These are phyloP conservation scores for Antrodiella citrinella DNA, from an alignment of 768 basidiomycete genomes.

Conservation along the genomic window DNA sequence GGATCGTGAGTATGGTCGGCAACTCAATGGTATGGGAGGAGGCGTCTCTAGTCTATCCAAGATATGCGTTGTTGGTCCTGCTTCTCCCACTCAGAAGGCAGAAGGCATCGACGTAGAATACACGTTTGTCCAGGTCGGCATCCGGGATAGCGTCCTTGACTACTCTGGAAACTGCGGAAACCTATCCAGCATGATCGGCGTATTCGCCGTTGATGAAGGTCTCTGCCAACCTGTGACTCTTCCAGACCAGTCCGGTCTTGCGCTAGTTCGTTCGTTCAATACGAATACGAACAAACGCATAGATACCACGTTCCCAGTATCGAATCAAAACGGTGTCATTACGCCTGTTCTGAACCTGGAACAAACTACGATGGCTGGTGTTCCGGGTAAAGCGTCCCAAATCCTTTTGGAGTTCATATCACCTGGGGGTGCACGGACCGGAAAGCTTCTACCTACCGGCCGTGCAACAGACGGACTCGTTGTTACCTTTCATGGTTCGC, in stretches of 20 bases:
- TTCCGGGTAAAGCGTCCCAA: conserved; percentile 54
- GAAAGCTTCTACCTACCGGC: conserved; percentile 59
- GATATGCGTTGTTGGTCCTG: conserved; percentile 53
- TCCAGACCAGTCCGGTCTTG: conserved; percentile 4
- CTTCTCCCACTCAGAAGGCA: conserved; percentile 33
- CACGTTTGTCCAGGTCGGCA: conserved; percentile 53
- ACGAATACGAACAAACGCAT: conserved; percentile 67
- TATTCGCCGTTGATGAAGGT: conserved; percentile 62
- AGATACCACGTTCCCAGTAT: conserved; percentile 61
- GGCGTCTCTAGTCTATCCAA: conserved; percentile 72
- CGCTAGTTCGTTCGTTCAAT: conserved; percentile 56
- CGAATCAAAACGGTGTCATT: conserved; percentile 5
- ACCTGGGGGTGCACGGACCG: conserved; percentile 64
- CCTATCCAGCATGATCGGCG: conserved; percentile 63
- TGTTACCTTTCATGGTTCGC: background rate
- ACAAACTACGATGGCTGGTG: conserved; percentile 56
- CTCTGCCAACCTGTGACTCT: conserved; percentile 30
- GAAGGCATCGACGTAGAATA: conserved; percentile 56
- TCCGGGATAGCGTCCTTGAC: conserved; percentile 53
- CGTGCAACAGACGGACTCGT: conserved; percentile 30
- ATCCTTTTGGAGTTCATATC: conserved; percentile 60
- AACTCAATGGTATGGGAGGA: conserved; percentile 79
- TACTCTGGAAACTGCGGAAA: conserved; percentile 74
- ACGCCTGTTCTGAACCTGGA: conserved; percentile 36
- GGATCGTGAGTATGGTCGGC: conserved; percentile 55